Evolutionary conservation across 306 rosid species (phyloP), one percentile per base, ranked within the genome.

Genomic region (Pyrus bretschneideri): DNA sequence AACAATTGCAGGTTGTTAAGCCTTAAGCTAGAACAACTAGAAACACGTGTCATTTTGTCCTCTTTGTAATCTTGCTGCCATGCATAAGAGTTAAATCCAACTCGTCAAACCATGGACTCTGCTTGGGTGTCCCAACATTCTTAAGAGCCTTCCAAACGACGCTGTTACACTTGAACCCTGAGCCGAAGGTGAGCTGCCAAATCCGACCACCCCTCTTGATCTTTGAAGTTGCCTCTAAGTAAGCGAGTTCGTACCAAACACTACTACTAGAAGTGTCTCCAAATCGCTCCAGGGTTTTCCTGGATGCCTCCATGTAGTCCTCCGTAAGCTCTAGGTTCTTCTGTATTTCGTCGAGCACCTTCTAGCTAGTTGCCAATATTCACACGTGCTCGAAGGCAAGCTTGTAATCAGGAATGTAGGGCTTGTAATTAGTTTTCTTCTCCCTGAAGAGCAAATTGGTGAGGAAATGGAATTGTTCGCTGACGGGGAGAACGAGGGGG

Each of bases 181-280:
- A 80, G 40, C 83, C 79, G 11, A 65, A 77, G 13, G 87, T 85
- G 52, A 88, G 84, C 13, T 87, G 96, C 72, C 88, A 88, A 67
- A 91, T 73, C 22, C 93, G 70, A 67, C 88, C 84, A 35, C 88
- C 83, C 19, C 52, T 80, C 40, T 79, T 87, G 54, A 91, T 69
- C 84, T 69, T 85, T 4, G 84, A 69, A 15, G 74, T 81, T 12
- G 80, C 91, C 85, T 90, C 93, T 79, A 85, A 87, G 75, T 86
- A 83, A 4, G 91, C 88, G 19, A 90, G 64, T 38, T 80, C 89
- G 80, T 91, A 88, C 96, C 96, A 91, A n/a, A 81, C 76, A 62
- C 93, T 88, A 44, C 93, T 82, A 31, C 96, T 91, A 1, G 91
- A 88, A 12, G 91, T 88, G 83, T 91, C 87, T 3, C 96, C 96